These are phyloP conservation scores for Prunus salicina DNA, from an alignment of 306 rosid species.

Conservation along the genomic window DNA sequence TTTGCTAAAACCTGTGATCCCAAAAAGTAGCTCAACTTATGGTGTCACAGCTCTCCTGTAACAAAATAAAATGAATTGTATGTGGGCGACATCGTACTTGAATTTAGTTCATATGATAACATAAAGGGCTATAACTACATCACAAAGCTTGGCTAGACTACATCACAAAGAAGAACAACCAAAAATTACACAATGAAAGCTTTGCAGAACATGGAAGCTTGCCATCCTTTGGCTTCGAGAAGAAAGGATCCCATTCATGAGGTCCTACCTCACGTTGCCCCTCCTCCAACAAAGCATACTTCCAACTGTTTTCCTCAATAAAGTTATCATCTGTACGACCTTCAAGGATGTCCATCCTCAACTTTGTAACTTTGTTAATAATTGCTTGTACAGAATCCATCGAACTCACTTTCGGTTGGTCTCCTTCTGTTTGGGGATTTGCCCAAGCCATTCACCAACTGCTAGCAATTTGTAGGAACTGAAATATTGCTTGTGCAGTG, in stretches of 20 bases:
- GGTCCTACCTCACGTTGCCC: conserved; percentile 89
- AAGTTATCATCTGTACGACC: conserved; percentile 61
- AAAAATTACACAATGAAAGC: conserved; percentile 38
- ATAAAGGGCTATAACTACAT: conserved; percentile 9
- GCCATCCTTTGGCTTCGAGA: conserved; percentile 86
- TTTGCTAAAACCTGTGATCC: too few relatives aligned
- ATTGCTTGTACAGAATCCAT: conserved; percentile 80
- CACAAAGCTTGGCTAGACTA: conserved; percentile 33
- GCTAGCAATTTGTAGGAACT: too few relatives aligned
- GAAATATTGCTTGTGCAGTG: too few relatives aligned
- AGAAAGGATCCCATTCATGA: conserved; percentile 99
- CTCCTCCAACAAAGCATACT: conserved; percentile 80
- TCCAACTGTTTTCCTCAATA: conserved; percentile 97
- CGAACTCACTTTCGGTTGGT: too few relatives aligned
- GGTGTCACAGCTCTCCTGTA: not conserved
- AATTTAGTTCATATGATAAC: not conserved
- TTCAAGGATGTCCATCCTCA: conserved; percentile 71
- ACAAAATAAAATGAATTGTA: not conserved
- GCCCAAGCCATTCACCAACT: too few relatives aligned
- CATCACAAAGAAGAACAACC: conserved; percentile 34
- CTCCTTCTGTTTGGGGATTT: too few relatives aligned
- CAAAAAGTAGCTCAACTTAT: too few relatives aligned
- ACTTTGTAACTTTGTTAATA: conserved; percentile 70
- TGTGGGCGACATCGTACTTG: not conserved
- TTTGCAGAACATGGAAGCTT: conserved; percentile 35